phyloP scores from a whole-genome alignment of 441 rosid genomes.

The Gossypium schwendimanii region DNA sequence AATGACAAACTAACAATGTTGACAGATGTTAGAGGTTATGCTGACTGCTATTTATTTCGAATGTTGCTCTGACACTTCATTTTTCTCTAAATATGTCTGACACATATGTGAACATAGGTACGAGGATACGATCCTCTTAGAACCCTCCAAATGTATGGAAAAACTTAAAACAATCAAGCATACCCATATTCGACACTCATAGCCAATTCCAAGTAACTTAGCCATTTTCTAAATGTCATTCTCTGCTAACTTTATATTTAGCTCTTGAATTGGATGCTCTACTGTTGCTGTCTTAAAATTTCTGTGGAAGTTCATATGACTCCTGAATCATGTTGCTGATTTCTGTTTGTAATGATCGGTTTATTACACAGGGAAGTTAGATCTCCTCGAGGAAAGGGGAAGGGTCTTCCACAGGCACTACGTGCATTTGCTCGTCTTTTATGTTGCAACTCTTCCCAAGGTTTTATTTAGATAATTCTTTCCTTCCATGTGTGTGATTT shows the following conservation, averaged over 20 bases:
- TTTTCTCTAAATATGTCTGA: background rate
- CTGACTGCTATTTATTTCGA: background rate
- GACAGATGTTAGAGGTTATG: background rate
- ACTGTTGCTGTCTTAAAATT: background rate
- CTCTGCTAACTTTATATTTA: background rate
- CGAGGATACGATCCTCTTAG: background rate
- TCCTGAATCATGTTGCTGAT: background rate
- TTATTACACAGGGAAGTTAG: conserved; percentile 55
- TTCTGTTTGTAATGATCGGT: conserved; percentile 19
- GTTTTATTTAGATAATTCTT: conserved; percentile 24
- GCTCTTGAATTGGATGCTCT: background rate
- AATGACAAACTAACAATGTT: background rate
- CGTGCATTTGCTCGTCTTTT: conserved; percentile 79
- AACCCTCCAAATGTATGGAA: background rate
- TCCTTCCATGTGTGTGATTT: conserved; percentile 14
- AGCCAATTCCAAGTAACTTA: background rate
- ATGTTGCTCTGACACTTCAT: background rate
- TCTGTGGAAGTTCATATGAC: background rate
- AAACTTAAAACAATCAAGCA: background rate
- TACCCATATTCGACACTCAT: background rate
- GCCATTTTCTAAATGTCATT: background rate
- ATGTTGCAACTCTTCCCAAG: conserved; percentile 48
- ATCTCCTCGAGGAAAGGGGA: conserved; percentile 59
- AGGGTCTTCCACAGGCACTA: conserved; percentile 73
- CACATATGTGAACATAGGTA: background rate